phyloP scores from a whole-genome alignment of 306 rosid species.

The Trifolium subterraneum region DNA sequence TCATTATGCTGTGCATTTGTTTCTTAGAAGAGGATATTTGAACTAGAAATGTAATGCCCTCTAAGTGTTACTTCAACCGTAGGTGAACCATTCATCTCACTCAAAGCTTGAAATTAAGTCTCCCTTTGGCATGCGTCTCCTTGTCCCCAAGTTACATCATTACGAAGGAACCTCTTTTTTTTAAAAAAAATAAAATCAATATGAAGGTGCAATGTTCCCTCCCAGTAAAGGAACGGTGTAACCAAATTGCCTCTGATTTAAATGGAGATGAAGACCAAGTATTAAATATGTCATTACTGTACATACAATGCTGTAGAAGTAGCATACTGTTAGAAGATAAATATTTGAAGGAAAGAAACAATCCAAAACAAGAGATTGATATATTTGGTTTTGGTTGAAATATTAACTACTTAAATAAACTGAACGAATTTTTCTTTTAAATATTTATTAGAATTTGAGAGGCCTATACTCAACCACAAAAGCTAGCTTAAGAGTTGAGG shows the following conservation, averaged over 20 bases:
- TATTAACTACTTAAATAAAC: not conserved
- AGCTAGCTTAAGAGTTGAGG: too few species aligned
- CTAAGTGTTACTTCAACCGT: not conserved
- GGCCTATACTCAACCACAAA: too few species aligned
- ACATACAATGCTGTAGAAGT: not conserved
- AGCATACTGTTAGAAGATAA: not conserved
- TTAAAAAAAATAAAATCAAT: too few species aligned
- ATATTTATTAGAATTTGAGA: too few species aligned
- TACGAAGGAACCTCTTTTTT: too few species aligned
- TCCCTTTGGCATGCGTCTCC: constrained; percentile 18
- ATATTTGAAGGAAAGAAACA: too few species aligned
- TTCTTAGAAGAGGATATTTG: constrained; percentile 6
- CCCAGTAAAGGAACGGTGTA: too few species aligned
- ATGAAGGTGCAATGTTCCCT: too few species aligned
- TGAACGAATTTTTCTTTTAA: constrained; percentile 12
- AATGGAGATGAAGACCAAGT: constrained; percentile 15
- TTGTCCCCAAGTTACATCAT: too few species aligned
- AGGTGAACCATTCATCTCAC: not conserved
- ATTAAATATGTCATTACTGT: constrained; percentile 20
- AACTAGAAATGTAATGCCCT: not conserved
- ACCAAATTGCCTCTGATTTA: too few species aligned
- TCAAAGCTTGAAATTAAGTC: constrained; percentile 8
- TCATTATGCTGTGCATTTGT: not conserved
- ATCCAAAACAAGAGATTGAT: too few species aligned
- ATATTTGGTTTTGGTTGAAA: too few species aligned